A percentile compares a stretch with the other conserved stretches of the same genome.
Evolutionary conservation across 2,329 filamentous ascomycete genomes (phyloP).

Genomic region (Cercospora berteroae): DNA sequence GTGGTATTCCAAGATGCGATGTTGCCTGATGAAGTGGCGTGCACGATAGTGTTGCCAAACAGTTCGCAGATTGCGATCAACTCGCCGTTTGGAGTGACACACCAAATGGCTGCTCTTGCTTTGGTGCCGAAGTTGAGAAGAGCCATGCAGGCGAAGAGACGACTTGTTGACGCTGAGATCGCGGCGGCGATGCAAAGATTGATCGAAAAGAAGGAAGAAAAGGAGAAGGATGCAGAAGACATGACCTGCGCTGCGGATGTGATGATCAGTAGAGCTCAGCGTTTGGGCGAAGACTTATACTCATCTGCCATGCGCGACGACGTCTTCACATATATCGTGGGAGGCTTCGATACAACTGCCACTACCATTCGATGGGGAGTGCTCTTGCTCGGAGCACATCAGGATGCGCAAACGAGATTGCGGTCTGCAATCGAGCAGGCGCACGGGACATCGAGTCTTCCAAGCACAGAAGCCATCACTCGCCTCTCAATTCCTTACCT

Average conservation of each 20-base stretch:
- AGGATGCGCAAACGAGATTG: conserved; percentile 39
- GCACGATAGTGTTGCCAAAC: not conserved
- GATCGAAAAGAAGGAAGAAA: not conserved
- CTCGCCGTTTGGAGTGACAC: not conserved
- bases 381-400: conserved; percentile 42
- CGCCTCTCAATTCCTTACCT: not conserved
- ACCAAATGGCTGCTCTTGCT: not conserved
- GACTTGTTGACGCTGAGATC: not conserved
- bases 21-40: not conserved
- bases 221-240: not conserved
- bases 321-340: conserved; percentile 39
- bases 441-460: not conserved
- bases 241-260: not conserved
- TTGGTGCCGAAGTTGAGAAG: not conserved
- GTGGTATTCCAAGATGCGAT: not conserved
- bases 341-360: conserved; percentile 49
- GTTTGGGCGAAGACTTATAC: conserved; percentile 25
- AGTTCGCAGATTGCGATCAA: conserved; percentile 1
- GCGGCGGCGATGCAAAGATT: not conserved
- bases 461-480: not conserved
- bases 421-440: conserved; percentile 24
- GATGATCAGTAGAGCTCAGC: conserved; percentile 10
- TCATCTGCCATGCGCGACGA: conserved; percentile 32
- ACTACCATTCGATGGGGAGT: conserved; percentile 44
- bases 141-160: not conserved